A percentile compares a stretch with the other conserved stretches of the same genome.
These are phyloP conservation scores for Lentithecium fluviatile DNA, from an alignment of 495 filamentous ascomycete species.

Conservation along the genomic window DNA sequence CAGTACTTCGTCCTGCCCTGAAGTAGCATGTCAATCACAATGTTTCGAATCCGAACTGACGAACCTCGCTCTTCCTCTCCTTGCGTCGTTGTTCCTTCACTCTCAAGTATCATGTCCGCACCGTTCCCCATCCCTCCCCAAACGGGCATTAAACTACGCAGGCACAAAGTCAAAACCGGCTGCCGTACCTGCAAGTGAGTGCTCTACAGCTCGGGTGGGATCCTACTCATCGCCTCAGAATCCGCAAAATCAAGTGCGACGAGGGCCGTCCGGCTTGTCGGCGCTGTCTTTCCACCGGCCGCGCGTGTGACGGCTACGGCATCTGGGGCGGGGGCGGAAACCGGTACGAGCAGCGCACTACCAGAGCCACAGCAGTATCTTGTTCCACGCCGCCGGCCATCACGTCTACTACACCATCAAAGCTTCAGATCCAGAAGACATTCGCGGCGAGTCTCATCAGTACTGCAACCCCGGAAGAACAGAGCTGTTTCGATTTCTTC, in stretches of 20 bases:
- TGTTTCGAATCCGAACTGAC: too few relatives aligned
- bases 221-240: slow-evolving; percentile 28
- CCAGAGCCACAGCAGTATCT: too few relatives aligned
- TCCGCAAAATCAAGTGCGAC: slow-evolving; percentile 57
- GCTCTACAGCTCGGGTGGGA: not conserved
- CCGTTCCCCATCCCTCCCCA: too few relatives aligned
- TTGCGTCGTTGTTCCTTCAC: too few relatives aligned
- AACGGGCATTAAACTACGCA: not conserved
- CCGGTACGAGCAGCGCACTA: not conserved
- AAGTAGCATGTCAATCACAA: too few relatives aligned
- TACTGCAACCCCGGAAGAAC: slow-evolving; percentile 31
- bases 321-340: slow-evolving; percentile 58
- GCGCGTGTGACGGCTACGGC: slow-evolving; percentile 38
- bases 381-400: not conserved
- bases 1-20: too few relatives aligned
- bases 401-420: not conserved
- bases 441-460: not conserved
- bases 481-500: slow-evolving; percentile 46
- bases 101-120: too few relatives aligned
- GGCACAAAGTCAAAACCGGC: slow-evolving; percentile 49
- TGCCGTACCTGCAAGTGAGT: slow-evolving; percentile 57
- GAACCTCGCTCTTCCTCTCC: too few relatives aligned
- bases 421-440: not conserved
- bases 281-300: slow-evolving; percentile 54
- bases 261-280: slow-evolving; percentile 55